A percentile compares a stretch with the other conserved stretches of the same genome.
phyloP scores from a whole-genome alignment of 2,329 filamentous ascomycete species.

The Paramyrothecium roridum region DNA sequence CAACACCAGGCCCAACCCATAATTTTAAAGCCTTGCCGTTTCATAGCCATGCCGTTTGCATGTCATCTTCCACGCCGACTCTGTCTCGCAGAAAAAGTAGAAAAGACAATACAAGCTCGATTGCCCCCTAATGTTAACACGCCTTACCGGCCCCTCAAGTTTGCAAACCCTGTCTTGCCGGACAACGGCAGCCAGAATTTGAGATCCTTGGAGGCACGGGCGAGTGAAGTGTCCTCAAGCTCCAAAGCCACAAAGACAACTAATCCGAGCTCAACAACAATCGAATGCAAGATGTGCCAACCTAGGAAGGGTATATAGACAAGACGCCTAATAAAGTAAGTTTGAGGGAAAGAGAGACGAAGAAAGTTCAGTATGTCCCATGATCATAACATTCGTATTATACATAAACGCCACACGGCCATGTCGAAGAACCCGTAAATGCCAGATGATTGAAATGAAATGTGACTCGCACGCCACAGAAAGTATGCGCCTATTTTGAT shows the following conservation, averaged over 20 bases:
- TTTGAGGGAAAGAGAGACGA: background rate
- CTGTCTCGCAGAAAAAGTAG: no score
- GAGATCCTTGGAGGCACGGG: no score
- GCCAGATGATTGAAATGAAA: background rate
- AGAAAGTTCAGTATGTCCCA: slow-evolving; percentile 1
- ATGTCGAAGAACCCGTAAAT: background rate
- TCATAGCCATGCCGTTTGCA: no score
- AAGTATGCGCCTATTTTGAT: background rate
- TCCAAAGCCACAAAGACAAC: background rate
- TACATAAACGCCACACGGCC: background rate
- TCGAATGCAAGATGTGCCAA: background rate
- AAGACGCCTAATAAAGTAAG: background rate
- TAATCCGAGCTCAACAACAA: background rate
- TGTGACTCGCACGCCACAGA: background rate
- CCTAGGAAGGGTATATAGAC: background rate
- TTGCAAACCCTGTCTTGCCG: no score
- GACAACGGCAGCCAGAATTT: no score
- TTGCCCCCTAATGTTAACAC: no score
- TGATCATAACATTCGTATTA: background rate
- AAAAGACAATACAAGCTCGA: no score
- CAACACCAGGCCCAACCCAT: no score
- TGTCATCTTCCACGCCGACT: no score
- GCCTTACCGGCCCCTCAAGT: no score
- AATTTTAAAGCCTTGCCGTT: no score
- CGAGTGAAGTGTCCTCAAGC: background rate